phyloP scores from a whole-genome alignment of 1,139 yeast genomes.

The Taphrina communis region DNA sequence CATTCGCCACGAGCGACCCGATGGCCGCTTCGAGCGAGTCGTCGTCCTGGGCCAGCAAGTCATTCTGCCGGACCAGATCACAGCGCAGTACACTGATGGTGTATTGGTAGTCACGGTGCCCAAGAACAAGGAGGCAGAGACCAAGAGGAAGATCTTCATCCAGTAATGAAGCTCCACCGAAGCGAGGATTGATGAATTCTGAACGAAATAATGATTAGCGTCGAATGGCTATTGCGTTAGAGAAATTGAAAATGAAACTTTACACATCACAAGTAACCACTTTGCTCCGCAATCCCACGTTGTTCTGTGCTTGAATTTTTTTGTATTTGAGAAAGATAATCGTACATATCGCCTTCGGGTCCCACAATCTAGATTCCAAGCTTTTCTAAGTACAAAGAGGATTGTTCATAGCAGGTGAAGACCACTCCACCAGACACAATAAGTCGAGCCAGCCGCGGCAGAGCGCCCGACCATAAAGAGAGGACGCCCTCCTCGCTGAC shows the following conservation, averaged over 20 bases:
- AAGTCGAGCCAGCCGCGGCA: constrained; percentile 91
- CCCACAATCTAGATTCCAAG: constrained; percentile 25
- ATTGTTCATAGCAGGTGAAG: constrained; percentile 64
- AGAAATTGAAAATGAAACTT: neutral
- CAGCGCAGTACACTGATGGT: constrained; percentile 61
- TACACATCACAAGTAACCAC: neutral
- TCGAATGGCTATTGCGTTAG: constrained; percentile 7
- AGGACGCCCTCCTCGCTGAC: constrained; percentile 87
- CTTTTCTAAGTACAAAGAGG: constrained; percentile 29
- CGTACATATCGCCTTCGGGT: neutral
- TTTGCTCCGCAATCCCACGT: no score
- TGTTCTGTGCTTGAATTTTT: no score
- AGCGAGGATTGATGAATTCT: neutral
- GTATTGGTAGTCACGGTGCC: constrained; percentile 61
- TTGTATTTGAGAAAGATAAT: neutral
- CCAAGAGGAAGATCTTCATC: constrained; percentile 43
- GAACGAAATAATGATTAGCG: neutral
- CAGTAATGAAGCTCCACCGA: constrained; percentile 2
- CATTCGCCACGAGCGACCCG: constrained; percentile 46
- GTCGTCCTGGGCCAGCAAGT: constrained; percentile 62
- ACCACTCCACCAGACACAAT: constrained; percentile 95
- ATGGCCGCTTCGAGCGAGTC: constrained; percentile 58
- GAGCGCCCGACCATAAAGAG: constrained; percentile 98
- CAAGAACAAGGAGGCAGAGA: constrained; percentile 50
- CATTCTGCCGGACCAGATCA: constrained; percentile 60